Evolutionary conservation across 2,329 filamentous ascomycete species (phyloP).

Genomic region (Beauveria caledonica): DNA sequence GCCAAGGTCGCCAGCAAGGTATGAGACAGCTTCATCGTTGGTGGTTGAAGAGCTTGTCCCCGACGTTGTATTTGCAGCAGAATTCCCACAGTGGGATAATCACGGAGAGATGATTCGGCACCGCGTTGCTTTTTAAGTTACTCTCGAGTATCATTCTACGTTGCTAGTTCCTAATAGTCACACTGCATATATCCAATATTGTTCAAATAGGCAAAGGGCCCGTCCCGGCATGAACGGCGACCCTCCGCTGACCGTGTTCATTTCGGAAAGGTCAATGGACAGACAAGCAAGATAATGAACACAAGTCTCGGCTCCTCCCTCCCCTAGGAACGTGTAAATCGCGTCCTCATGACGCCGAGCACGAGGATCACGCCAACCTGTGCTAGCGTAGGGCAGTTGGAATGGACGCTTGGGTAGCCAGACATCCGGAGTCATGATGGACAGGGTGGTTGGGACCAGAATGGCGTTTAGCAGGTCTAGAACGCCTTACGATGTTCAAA

Average conservation of each 20-base stretch:
- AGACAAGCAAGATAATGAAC: no score
- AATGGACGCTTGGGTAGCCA: neutral
- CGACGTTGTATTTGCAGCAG: neutral
- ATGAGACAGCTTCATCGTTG: constrained; percentile 18
- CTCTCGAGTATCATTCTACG: neutral
- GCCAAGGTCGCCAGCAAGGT: constrained; percentile 13
- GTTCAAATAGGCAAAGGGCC: neutral
- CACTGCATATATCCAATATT: neutral
- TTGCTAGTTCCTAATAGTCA: neutral
- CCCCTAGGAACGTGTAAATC: neutral
- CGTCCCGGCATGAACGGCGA: neutral
- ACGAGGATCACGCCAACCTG: neutral
- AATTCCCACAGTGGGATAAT: neutral
- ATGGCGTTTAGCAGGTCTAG: neutral
- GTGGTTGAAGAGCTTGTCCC: neutral
- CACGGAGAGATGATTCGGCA: neutral
- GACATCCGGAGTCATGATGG: neutral
- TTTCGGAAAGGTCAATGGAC: neutral
- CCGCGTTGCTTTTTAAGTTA: neutral
- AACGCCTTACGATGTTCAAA: neutral
- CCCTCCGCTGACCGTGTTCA: neutral
- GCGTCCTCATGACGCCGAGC: neutral
- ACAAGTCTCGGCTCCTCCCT: neutral
- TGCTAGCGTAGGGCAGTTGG: neutral
- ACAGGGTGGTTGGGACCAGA: neutral